A percentile compares a stretch with the other conserved stretches of the same genome.
These are phyloP conservation scores for Iberis pinnata DNA, from an alignment of 345 rosid species.

Conservation along the genomic window DNA sequence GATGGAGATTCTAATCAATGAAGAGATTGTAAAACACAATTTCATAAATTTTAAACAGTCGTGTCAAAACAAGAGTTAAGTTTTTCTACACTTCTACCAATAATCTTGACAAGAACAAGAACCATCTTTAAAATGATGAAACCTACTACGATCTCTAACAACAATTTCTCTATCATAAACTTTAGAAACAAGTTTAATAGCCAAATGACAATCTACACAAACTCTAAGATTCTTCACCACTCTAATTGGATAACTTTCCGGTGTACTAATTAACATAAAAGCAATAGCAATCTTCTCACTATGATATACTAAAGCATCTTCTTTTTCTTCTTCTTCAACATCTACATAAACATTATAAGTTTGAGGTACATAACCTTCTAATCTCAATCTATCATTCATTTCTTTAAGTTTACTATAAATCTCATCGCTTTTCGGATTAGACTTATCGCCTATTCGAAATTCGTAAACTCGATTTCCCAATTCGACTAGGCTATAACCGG, in stretches of 20 bases:
- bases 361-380: slow-evolving; percentile 55
- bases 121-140: slow-evolving; percentile 11
- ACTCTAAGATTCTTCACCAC: slow-evolving; percentile 73
- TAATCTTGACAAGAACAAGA: not conserved
- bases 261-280: slow-evolving; percentile 59
- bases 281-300: slow-evolving; percentile 87
- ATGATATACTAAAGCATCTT: slow-evolving; percentile 57
- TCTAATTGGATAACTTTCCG: slow-evolving; percentile 46
- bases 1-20: too few species aligned
- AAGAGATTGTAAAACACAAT: too few species aligned
- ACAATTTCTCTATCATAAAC: slow-evolving; percentile 55
- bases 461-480: slow-evolving; percentile 56
- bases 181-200: slow-evolving; percentile 66
- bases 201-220: slow-evolving; percentile 76
- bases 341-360: slow-evolving; percentile 54
- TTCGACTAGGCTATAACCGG: slow-evolving; percentile 72
- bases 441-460: slow-evolving; percentile 60
- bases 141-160: slow-evolving; percentile 73
- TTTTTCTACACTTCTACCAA: too few species aligned
- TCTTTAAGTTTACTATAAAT: slow-evolving; percentile 53
- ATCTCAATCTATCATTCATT: slow-evolving; percentile 46
- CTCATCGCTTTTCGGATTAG: slow-evolving; percentile 48
- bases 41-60: too few species aligned
- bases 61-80: too few species aligned
- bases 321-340: slow-evolving; percentile 81